phyloP scores from a whole-genome alignment of 345 rosid genomes.

The Rhodamnia argentea region DNA sequence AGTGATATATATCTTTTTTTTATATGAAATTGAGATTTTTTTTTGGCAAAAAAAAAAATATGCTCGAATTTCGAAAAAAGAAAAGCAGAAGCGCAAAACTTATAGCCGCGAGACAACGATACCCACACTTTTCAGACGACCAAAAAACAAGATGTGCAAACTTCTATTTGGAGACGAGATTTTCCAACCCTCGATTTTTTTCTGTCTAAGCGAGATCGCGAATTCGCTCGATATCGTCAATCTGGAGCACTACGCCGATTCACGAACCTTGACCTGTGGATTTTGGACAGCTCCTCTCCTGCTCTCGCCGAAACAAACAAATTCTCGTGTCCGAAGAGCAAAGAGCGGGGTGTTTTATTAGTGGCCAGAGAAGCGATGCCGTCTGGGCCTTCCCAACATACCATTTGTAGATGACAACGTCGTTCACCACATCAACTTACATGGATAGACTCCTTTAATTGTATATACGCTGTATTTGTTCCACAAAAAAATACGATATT shows the following conservation, averaged over 20 bases:
- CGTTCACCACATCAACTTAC: background rate
- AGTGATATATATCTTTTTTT: too few relatives aligned
- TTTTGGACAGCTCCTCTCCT: background rate
- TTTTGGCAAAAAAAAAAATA: too few relatives aligned
- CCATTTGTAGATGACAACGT: background rate
- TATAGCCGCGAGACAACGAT: rapidly evolving
- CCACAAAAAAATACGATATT: too few relatives aligned
- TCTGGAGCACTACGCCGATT: rapidly evolving
- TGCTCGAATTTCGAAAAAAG: background rate
- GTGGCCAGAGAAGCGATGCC: rapidly evolving
- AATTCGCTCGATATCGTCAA: background rate
- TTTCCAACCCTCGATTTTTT: background rate
- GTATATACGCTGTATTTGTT: too few relatives aligned
- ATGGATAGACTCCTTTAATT: too few relatives aligned
- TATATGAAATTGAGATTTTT: too few relatives aligned
- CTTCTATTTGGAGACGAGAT: rapidly evolving
- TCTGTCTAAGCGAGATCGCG: rapidly evolving
- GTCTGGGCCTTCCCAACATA: rapidly evolving
- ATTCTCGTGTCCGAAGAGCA: background rate
- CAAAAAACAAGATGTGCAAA: background rate
- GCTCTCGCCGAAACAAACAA: background rate
- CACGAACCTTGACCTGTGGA: background rate
- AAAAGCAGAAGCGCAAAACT: background rate
- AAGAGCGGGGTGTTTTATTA: rapidly evolving
- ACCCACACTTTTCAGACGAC: background rate